Percentiles rank a stretch among this genome's conserved stretches.
Conservation (phyloP, 192 early-diverging fungal genomes). For the Coemansia aciculifera region DNA sequence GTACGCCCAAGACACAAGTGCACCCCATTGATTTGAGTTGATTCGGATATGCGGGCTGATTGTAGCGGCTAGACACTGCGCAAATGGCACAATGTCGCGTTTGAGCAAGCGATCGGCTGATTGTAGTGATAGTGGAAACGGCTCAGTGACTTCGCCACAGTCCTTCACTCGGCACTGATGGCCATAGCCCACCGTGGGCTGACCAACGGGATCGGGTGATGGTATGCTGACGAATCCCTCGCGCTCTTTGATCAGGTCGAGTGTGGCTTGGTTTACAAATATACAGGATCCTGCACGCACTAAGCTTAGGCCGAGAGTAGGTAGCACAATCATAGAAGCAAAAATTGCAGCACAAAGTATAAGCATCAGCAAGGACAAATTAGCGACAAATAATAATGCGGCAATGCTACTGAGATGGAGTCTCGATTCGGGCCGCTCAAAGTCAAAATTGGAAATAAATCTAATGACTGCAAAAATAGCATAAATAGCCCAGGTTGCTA, state of each 20-base stretch:
- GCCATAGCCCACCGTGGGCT: conserved; percentile 49
- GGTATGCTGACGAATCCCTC: conserved; percentile 42
- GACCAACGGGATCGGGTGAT: conserved; percentile 38
- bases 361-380: neutral
- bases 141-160: conserved; percentile 22
- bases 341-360: neutral
- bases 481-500: neutral
- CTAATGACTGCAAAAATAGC: neutral
- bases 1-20: conserved; percentile 36
- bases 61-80: conserved; percentile 1
- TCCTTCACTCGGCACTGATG: conserved; percentile 30
- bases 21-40: conserved; percentile 44
- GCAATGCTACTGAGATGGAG: too few species aligned
- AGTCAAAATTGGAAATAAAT: neutral
- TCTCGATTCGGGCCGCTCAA: neutral
- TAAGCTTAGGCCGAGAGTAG: neutral
- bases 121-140: conserved; percentile 14
- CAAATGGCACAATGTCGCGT: conserved; percentile 24
- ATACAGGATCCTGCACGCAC: neutral
- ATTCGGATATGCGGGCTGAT: neutral
- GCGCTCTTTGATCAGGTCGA: conserved; percentile 36
- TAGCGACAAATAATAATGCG: neutral
- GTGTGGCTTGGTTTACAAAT: conserved; percentile 13
- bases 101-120: conserved; percentile 34
- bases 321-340: neutral